phyloP scores from a whole-genome alignment of 1,139 yeast species.

The Scheffersomyces quercinus region DNA sequence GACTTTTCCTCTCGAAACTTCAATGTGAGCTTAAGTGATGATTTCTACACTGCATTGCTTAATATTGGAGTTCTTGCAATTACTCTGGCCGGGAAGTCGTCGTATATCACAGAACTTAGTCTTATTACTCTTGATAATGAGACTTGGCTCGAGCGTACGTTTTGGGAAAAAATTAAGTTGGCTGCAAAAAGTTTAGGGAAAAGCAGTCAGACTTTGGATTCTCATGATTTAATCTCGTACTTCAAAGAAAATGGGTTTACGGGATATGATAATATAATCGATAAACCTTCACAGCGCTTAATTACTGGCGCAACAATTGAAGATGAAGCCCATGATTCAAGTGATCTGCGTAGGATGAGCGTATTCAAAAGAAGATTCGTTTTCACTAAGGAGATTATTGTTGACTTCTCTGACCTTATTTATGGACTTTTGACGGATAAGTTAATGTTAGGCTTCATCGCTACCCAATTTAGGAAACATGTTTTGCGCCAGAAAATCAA shows the following conservation, averaged over 20 bases:
- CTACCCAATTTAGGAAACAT: conserved; percentile 3
- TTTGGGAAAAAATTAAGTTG: conserved; percentile 20
- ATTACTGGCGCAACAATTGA: conserved; percentile 17
- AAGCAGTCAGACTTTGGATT: not conserved
- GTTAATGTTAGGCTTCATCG: conserved; percentile 8
- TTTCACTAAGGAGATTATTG: conserved; percentile 19
- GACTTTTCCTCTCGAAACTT: conserved; percentile 24
- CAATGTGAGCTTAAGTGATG: conserved; percentile 49
- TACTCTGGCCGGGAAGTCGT: conserved; percentile 64
- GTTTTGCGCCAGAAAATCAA: conserved; percentile 1
- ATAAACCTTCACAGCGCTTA: conserved; percentile 28
- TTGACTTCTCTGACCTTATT: conserved; percentile 25
- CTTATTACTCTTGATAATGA: conserved; percentile 46
- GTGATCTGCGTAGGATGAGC: conserved; percentile 17
- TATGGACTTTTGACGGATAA: conserved; percentile 19
- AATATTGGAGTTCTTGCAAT: conserved; percentile 64
- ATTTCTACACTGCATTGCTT: conserved; percentile 62
- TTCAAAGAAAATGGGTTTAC: conserved; percentile 17
- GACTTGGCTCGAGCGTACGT: conserved; percentile 60
- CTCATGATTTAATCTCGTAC: conserved; percentile 12
- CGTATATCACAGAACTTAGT: conserved; percentile 62
- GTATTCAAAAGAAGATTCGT: conserved; percentile 23
- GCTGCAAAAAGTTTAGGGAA: conserved; percentile 1
- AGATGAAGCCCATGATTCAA: conserved; percentile 10
- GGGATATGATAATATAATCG: conserved; percentile 39